phyloP scores from a whole-genome alignment of 106 monocot species.

The Ottelia alismoides region DNA sequence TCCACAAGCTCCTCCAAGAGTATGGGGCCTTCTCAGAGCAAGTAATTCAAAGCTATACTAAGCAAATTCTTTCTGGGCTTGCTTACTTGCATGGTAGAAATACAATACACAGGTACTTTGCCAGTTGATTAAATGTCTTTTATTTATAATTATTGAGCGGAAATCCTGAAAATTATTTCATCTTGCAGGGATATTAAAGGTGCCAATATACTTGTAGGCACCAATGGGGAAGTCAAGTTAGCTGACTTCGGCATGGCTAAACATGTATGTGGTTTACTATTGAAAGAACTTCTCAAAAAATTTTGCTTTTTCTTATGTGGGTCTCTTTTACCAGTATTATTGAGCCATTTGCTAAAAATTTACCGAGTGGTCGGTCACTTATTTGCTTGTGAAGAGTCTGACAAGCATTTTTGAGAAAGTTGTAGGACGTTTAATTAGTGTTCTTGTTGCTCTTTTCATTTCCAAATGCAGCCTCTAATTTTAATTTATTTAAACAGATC shows the following conservation, averaged over 20 bases:
- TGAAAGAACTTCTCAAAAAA: neutral
- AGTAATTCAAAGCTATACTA: conserved; percentile 67
- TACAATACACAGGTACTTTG: conserved; percentile 69
- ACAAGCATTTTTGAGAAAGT: neutral
- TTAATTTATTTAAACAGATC: conserved; percentile 38
- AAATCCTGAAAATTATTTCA: neutral
- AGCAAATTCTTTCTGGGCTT: conserved; percentile 89
- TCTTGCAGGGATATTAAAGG: conserved; percentile 90
- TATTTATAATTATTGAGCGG: neutral
- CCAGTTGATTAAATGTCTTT: neutral
- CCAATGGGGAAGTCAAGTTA: conserved; percentile 86
- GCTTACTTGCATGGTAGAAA: conserved; percentile 85
- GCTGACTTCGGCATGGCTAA: conserved; percentile 99
- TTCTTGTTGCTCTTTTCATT: neutral
- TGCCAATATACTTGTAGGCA: conserved; percentile 96
- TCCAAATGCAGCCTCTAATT: neutral
- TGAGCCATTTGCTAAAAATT: neutral
- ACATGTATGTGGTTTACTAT: conserved; percentile 42
- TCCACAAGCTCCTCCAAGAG: conserved; percentile 85
- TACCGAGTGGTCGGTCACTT: neutral
- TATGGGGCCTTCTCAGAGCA: conserved; percentile 89
- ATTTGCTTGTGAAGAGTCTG: neutral
- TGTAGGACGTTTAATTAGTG: neutral
- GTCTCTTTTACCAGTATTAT: too few relatives aligned
- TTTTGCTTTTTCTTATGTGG: too few relatives aligned